These are phyloP conservation scores for Elsinoe australis DNA, from an alignment of 2,329 filamentous ascomycete genomes.

Conservation along the genomic window DNA sequence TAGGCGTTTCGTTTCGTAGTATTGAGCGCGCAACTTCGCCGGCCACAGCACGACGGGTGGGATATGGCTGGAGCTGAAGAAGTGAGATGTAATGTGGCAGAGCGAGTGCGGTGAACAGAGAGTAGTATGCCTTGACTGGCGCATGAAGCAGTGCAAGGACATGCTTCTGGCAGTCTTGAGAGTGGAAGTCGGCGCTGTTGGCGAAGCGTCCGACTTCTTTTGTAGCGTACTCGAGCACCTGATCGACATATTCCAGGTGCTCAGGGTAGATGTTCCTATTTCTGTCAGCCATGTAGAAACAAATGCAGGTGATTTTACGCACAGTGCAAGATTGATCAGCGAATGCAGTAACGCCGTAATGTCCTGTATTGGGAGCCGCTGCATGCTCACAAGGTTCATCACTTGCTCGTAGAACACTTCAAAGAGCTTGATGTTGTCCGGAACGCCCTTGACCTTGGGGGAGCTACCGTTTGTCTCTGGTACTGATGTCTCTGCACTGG, in stretches of 20 bases:
- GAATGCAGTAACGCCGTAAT: conserved; percentile 92
- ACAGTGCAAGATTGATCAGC: conserved; percentile 79
- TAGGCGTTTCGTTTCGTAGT: conserved; percentile 72
- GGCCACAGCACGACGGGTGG: conserved; percentile 81
- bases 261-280: conserved; percentile 81
- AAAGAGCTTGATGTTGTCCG: conserved; percentile 78
- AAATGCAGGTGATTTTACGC: conserved; percentile 29
- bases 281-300: conserved; percentile 25
- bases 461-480: conserved; percentile 36
- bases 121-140: conserved; percentile 81
- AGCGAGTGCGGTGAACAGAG: conserved; percentile 90
- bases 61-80: conserved; percentile 84
- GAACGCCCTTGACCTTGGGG: conserved; percentile 51
- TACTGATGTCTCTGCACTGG: conserved; percentile 27
- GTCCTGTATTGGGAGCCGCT: conserved; percentile 87
- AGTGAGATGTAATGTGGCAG: conserved; percentile 88
- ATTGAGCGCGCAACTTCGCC: conserved; percentile 77
- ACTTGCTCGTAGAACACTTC: conserved; percentile 97
- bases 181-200: conserved; percentile 93
- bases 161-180: conserved; percentile 76
- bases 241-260: conserved; percentile 86
- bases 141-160: conserved; percentile 84
- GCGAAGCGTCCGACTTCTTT: conserved; percentile 80
- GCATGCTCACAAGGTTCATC: conserved; percentile 82
- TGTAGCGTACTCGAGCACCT: conserved; percentile 81